Base-by-base conservation (phyloP, 176 grass and related monocot genomes). In the Pharus latifolius region DNA sequence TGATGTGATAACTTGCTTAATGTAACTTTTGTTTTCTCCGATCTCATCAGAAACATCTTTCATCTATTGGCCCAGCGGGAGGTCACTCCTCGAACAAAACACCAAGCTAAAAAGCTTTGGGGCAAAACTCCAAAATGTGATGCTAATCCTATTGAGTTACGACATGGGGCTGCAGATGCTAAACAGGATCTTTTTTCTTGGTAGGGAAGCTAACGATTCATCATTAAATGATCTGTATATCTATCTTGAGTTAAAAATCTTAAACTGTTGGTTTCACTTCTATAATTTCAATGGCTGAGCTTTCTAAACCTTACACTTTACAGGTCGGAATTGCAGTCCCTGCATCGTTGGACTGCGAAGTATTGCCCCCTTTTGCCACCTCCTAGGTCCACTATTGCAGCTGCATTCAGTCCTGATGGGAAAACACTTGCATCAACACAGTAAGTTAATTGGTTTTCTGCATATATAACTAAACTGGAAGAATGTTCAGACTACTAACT, bases 301-400 rank as follows among this genome's bases (percentile, higher is more conserved):
- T 27, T 53, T 64, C 44, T 67, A 51, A 69, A 62, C 33, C 23
- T 74, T 70, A 37, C 51, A 63, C 45, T 67, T 47, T 75, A 65
- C 87, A 99, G 95, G 95, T 87, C 81, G 61, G 95, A 99, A 81
- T 84, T 90, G 78, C 80, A 99, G 57, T 94, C 95, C 34, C 65
- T 99, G 68, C 78, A 78, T 67, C 53, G 73, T 47, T 81, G 91
- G 72, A 88, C 82, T 27, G 90, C 90, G 41, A 92, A 88, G 38
- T 99, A 99, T 75, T 99, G 96, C 52, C 87, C 96, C 65, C 90
- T 99, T 81, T 63, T 79, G 54, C 95, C 95, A 38, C 84, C 95
- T 58, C 95, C 95, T 50, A 88, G 95, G 82, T 99, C 90, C 65
- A 99, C 95, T 49, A 99, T 99, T 75, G 95, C 95, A 76, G 95